phyloP scores from a whole-genome alignment of 2,329 filamentous ascomycete species.

The Botryotinia globosa region DNA sequence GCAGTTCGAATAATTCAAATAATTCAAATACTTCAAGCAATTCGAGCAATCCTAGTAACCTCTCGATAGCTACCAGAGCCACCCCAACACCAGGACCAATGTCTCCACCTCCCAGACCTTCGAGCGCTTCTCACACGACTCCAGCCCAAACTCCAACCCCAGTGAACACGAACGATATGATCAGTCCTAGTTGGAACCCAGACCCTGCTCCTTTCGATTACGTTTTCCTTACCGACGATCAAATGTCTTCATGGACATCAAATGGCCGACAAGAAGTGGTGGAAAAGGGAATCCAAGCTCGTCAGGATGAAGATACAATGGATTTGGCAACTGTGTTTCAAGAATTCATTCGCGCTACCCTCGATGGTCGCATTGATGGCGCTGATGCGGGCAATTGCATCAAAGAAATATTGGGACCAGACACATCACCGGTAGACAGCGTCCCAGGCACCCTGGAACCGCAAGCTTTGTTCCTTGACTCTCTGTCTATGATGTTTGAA shows the following conservation, averaged over 20 bases:
- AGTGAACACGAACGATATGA: conserved; percentile 30
- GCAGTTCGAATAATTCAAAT: conserved; percentile 25
- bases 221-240: conserved; percentile 69
- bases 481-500: conserved; percentile 74
- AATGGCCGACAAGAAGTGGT: conserved; percentile 66
- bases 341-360: conserved; percentile 74
- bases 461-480: conserved; percentile 76
- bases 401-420: conserved; percentile 67
- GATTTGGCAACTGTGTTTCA: conserved; percentile 74
- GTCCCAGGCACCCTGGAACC: conserved; percentile 56
- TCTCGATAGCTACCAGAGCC: conserved; percentile 32
- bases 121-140: conserved; percentile 34
- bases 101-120: conserved; percentile 37
- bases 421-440: conserved; percentile 48
- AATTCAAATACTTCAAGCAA: conserved; percentile 30
- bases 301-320: conserved; percentile 64
- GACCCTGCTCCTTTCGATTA: conserved; percentile 58
- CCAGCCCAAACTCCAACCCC: conserved; percentile 29
- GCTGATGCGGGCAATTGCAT: conserved; percentile 69
- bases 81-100: conserved; percentile 38
- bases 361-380: conserved; percentile 66
- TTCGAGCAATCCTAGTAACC: conserved; percentile 33
- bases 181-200: conserved; percentile 36
- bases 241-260: conserved; percentile 64
- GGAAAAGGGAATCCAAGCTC: conserved; percentile 61